Conservation (phyloP, 768 basidiomycete genomes). For the Boletales sp. region DNA sequence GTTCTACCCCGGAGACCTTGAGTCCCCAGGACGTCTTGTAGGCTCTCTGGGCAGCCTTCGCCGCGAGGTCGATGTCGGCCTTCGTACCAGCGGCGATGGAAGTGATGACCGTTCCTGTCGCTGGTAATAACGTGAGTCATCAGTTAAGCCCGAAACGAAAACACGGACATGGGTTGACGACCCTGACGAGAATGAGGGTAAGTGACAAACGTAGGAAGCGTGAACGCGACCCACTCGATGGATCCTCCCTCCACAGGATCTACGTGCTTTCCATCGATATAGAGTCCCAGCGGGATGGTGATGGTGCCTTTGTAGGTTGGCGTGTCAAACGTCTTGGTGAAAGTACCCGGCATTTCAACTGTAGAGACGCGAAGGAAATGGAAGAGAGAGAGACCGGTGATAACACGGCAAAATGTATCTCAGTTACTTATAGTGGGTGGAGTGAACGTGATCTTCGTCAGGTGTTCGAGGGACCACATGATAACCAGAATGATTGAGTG, state of each 20-base stretch:
- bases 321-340: conserved; percentile 49
- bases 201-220: not conserved
- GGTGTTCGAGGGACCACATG: conserved; percentile 1
- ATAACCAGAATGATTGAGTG: not conserved
- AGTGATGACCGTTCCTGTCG: conserved; percentile 62
- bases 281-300: conserved; percentile 60
- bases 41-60: conserved; percentile 60
- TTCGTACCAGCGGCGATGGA: conserved; percentile 52
- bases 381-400: not conserved
- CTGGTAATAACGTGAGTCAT: conserved; percentile 27
- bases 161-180: conserved; percentile 50
- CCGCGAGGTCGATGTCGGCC: conserved; percentile 76
- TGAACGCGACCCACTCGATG: conserved; percentile 52
- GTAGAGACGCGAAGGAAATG: not conserved
- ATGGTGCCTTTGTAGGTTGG: conserved; percentile 54
- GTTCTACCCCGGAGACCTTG: conserved; percentile 47
- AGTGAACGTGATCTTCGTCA: not conserved
- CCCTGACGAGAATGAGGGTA: conserved; percentile 31
- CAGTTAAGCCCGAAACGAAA: not conserved
- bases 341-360: conserved; percentile 35
- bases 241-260: conserved; percentile 49
- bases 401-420: not conserved
- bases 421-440: not conserved
- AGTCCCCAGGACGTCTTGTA: conserved; percentile 67
- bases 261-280: conserved; percentile 55